Percentiles rank a stretch among this genome's conserved stretches.
Evolutionary conservation across 768 basidiomycete species (phyloP).

Genomic region (Serendipita sp.): DNA sequence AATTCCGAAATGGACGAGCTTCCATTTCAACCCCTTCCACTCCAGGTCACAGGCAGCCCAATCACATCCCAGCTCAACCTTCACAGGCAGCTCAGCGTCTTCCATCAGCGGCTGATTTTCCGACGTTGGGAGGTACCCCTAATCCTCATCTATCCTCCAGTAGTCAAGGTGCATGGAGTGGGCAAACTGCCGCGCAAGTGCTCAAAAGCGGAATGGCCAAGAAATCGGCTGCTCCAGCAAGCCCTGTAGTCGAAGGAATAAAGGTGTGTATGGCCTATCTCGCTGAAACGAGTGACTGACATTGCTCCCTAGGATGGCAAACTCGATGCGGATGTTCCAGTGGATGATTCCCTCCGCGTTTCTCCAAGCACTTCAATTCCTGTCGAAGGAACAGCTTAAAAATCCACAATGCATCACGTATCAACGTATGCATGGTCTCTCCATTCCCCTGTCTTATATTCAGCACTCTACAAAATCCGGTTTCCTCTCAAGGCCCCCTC

Average conservation of each 20-base stretch:
- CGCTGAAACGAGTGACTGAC: conserved; percentile 16
- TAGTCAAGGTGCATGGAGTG: conserved; percentile 14
- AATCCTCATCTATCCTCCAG: conserved; percentile 43
- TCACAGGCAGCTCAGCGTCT: conserved; percentile 44
- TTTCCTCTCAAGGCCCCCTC: too few species aligned
- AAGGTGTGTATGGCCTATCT: background rate
- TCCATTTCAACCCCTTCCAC: background rate
- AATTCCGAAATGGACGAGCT: conserved; percentile 3
- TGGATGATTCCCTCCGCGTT: too few species aligned
- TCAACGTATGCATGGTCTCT: too few species aligned
- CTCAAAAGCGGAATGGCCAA: conserved; percentile 33
- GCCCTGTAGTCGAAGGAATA: conserved; percentile 7
- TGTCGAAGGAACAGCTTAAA: conserved; percentile 60
- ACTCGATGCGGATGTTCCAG: too few species aligned
- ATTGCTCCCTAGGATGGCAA: conserved; percentile 31
- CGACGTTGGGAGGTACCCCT: conserved; percentile 59
- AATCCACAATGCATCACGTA: background rate
- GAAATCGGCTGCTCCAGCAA: conserved; percentile 5
- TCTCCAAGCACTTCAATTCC: conserved; percentile 44
- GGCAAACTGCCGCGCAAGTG: conserved; percentile 84
- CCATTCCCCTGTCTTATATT: too few species aligned
- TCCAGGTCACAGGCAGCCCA: conserved; percentile 1
- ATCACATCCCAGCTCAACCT: background rate
- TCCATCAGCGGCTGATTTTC: conserved; percentile 86
- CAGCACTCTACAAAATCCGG: too few species aligned